phyloP scores from a whole-genome alignment of 306 rosid genomes.

The Vigna radiata region DNA sequence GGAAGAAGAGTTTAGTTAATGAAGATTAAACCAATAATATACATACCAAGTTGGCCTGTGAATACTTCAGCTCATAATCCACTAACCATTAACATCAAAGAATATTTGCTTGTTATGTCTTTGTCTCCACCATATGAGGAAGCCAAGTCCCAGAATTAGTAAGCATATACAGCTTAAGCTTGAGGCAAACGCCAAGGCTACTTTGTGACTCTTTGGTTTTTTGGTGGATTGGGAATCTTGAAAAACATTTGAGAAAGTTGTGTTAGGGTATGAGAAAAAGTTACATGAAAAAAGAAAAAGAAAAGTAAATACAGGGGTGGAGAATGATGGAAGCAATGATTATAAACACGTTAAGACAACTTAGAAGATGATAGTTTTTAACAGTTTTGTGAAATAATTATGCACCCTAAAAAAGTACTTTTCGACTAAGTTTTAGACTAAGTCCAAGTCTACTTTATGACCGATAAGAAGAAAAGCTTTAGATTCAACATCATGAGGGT shows the following conservation, averaged over 20 bases:
- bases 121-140: constrained; percentile 92
- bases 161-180: constrained; percentile 81
- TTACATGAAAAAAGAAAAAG: background rate
- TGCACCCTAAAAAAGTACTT: constrained; percentile 7
- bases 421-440: constrained; percentile 4
- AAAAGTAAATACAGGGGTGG: background rate
- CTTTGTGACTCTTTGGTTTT: constrained; percentile 70
- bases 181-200: constrained; percentile 84
- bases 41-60: background rate
- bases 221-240: constrained; percentile 64
- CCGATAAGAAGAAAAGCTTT: constrained; percentile 30
- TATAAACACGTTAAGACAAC: constrained; percentile 19
- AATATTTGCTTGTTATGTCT: constrained; percentile 84
- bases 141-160: constrained; percentile 73
- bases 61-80: constrained; percentile 29
- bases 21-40: constrained; percentile 6
- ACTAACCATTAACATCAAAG: constrained; percentile 87
- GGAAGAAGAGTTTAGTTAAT: background rate
- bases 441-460: background rate
- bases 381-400: constrained; percentile 23
- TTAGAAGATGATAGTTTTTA: constrained; percentile 13
- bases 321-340: constrained; percentile 41
- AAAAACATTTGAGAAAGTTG: constrained; percentile 38
- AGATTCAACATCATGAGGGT: constrained; percentile 35
- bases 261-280: constrained; percentile 44